A percentile compares a stretch with the other conserved stretches of the same genome.
Conservation (phyloP, 2,329 filamentous ascomycete species). For the Aspergillus sp. region DNA sequence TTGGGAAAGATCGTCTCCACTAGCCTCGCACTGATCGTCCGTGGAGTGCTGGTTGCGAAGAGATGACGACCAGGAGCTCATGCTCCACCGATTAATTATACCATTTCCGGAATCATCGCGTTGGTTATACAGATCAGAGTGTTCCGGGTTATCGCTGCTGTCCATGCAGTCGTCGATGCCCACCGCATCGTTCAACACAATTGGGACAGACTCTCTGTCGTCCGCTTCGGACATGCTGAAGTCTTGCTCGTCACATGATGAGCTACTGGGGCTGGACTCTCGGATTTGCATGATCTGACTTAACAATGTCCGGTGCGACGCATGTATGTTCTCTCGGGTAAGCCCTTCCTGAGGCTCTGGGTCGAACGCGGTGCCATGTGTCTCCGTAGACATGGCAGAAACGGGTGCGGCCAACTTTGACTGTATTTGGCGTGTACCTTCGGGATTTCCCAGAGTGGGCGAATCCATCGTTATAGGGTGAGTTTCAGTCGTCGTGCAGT, state of each 20-base stretch:
- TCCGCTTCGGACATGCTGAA: slow-evolving; percentile 47
- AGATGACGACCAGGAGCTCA: slow-evolving; percentile 47
- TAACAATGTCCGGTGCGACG: slow-evolving; percentile 43
- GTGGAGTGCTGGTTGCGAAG: slow-evolving; percentile 34
- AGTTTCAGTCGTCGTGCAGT: slow-evolving; percentile 4
- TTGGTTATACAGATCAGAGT: slow-evolving; percentile 19
- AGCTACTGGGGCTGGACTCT: slow-evolving; percentile 43
- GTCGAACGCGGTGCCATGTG: slow-evolving; percentile 63
- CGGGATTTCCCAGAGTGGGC: slow-evolving; percentile 41
- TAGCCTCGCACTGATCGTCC: slow-evolving; percentile 36
- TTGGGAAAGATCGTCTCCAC: slow-evolving; percentile 36
- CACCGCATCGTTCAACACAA: slow-evolving; percentile 52
- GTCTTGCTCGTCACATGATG: slow-evolving; percentile 39
- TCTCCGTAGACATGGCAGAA: slow-evolving; percentile 59
- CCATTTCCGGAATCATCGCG: slow-evolving; percentile 21
- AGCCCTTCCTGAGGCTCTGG: slow-evolving; percentile 66
- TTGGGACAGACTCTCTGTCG: slow-evolving; percentile 55
- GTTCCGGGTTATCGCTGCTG: slow-evolving; percentile 31
- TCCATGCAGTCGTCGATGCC: slow-evolving; percentile 36
- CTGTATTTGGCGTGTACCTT: slow-evolving; percentile 11
- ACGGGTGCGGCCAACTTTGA: slow-evolving; percentile 13
- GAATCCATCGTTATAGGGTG: slow-evolving; percentile 39
- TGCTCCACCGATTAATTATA: slow-evolving; percentile 40
- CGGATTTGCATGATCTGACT: slow-evolving; percentile 51
- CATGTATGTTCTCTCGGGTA: slow-evolving; percentile 34